These are phyloP conservation scores for Ophiocordyceps australis DNA, from an alignment of 2,329 filamentous ascomycete genomes.

Conservation along the genomic window DNA sequence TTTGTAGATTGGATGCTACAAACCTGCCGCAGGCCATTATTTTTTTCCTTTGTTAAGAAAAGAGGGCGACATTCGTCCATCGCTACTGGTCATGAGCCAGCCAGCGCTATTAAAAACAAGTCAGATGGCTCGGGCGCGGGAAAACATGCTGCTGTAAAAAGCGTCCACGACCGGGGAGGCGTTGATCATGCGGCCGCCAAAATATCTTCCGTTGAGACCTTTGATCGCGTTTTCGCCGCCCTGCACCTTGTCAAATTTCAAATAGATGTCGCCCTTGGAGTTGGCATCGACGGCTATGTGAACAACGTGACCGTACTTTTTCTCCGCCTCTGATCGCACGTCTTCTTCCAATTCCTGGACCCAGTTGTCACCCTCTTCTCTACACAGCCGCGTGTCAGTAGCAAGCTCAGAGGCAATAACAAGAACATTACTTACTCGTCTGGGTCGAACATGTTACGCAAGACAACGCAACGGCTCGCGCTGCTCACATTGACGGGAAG, in stretches of 20 bases:
- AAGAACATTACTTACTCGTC: constrained; percentile 49
- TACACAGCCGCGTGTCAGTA: constrained; percentile 25
- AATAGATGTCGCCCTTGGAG: constrained; percentile 88
- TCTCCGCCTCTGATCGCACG: constrained; percentile 79
- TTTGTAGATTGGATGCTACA: constrained; percentile 11
- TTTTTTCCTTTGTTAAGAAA: too few relatives aligned
- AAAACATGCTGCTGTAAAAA: constrained; percentile 95
- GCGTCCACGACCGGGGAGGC: constrained; percentile 94
- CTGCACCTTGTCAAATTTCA: constrained; percentile 93
- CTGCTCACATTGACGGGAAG: constrained; percentile 76
- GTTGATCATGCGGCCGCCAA: constrained; percentile 82
- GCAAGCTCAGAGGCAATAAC: background rate
- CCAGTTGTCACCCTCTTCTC: constrained; percentile 77
- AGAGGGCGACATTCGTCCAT: too few relatives aligned
- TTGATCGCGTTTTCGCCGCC: constrained; percentile 96
- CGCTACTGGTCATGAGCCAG: too few relatives aligned
- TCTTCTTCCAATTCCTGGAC: constrained; percentile 88
- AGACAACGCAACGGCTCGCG: constrained; percentile 81
- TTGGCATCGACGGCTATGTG: constrained; percentile 92
- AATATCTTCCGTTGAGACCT: constrained; percentile 90
- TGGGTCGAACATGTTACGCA: constrained; percentile 92
- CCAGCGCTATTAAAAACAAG: constrained; percentile 34
- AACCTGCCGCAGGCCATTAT: constrained; percentile 27
- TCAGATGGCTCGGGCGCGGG: constrained; percentile 67
- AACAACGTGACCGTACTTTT: constrained; percentile 92